A percentile compares a stretch with the other conserved stretches of the same genome.
Evolutionary conservation across 352 stramenopile species (phyloP).

Genomic region (Phytophthora pini): DNA sequence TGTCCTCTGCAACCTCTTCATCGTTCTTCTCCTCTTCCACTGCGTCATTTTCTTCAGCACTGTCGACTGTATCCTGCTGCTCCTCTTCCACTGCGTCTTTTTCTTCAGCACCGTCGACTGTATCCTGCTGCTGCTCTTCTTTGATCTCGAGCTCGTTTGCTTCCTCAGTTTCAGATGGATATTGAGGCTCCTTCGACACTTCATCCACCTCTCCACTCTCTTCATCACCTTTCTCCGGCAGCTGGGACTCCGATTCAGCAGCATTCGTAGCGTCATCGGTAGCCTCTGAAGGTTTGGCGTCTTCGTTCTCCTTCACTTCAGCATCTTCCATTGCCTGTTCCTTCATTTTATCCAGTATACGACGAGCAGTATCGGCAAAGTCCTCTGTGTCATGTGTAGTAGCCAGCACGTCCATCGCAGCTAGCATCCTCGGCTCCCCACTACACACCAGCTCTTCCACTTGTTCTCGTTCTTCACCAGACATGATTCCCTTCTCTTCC

Average conservation of each 20-base stretch:
- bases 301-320: not conserved
- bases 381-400: constrained; percentile 57
- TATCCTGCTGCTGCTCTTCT: constrained; percentile 9
- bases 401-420: constrained; percentile 63
- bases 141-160: not conserved
- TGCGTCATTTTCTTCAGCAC: constrained; percentile 1
- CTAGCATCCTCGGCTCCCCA: constrained; percentile 53
- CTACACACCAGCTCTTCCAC: constrained; percentile 40
- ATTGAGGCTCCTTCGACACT: not conserved
- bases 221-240: not conserved
- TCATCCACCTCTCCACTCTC: not conserved
- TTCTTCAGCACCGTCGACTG: not conserved
- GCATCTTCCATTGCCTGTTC: constrained; percentile 6
- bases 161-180: not conserved
- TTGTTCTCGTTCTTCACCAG: constrained; percentile 21
- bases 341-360: constrained; percentile 36
- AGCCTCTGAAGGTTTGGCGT: not conserved
- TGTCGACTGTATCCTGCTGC: no score
- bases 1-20: not conserved
- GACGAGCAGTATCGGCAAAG: constrained; percentile 62
- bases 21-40: constrained; percentile 5
- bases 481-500: constrained; percentile 34
- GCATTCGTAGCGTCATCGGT: not conserved
- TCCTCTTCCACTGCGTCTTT: not conserved
- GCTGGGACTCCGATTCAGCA: not conserved